Conservation (phyloP, 1,139 yeast genomes). For the Zhuliangozyma parablackwelliae region DNA sequence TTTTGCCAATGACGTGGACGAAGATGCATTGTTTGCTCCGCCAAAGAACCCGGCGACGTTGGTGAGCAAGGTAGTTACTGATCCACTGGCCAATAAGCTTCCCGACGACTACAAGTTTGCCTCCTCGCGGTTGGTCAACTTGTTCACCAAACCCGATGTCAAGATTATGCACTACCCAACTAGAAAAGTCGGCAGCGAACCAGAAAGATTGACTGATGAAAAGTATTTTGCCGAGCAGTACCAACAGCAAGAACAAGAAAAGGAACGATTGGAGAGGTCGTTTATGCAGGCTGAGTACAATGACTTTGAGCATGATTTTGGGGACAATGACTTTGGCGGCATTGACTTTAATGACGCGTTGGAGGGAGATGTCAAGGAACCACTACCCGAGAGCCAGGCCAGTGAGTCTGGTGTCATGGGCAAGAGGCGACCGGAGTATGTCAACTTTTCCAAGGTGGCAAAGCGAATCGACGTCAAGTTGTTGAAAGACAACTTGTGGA, state of each 20-base stretch:
- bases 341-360: slow-evolving; percentile 46
- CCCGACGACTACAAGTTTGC: slow-evolving; percentile 77
- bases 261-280: slow-evolving; percentile 35
- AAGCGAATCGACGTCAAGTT: slow-evolving; percentile 79
- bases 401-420: slow-evolving; percentile 31
- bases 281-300: slow-evolving; percentile 46
- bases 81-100: slow-evolving; percentile 41
- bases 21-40: slow-evolving; percentile 49
- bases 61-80: slow-evolving; percentile 24
- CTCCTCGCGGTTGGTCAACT: slow-evolving; percentile 60
- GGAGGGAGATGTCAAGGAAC: slow-evolving; percentile 19
- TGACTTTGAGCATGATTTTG: slow-evolving; percentile 36
- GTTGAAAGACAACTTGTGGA: slow-evolving; percentile 84
- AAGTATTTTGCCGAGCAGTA: slow-evolving; percentile 72
- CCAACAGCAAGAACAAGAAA: slow-evolving; percentile 36
- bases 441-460: slow-evolving; percentile 75
- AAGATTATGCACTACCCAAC: slow-evolving; percentile 30
- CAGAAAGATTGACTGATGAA: slow-evolving; percentile 50
- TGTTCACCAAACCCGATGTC: slow-evolving; percentile 64
- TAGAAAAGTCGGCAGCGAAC: slow-evolving; percentile 8
- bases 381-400: slow-evolving; percentile 11
- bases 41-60: slow-evolving; percentile 31
- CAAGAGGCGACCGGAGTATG: slow-evolving; percentile 54
- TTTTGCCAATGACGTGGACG: slow-evolving; percentile 31
- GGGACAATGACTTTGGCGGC: slow-evolving; percentile 36